Conservation (phyloP, 225 moss, liverwort and hornwort genomes). For the Physcomitrellopsis africana region DNA sequence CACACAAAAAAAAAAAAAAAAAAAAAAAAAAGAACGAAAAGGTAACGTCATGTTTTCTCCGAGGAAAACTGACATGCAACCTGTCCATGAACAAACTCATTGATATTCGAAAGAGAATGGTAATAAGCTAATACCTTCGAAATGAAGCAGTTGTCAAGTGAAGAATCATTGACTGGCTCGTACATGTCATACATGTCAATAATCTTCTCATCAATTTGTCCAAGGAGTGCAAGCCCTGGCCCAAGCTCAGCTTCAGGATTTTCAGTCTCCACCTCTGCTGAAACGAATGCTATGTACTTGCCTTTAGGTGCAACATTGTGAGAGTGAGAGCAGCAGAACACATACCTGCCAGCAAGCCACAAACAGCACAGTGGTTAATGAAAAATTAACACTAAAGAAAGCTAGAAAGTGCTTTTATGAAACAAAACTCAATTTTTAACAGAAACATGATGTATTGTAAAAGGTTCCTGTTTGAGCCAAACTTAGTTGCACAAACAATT, state of each 20-base stretch:
- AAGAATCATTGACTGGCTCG: constrained; percentile 71
- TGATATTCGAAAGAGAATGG: too few relatives aligned
- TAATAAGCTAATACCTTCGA: constrained; percentile 47
- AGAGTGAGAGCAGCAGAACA: constrained; percentile 78
- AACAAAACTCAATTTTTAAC: too few relatives aligned
- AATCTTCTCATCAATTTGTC: constrained; percentile 66
- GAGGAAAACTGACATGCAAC: too few relatives aligned
- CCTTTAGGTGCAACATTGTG: constrained; percentile 78
- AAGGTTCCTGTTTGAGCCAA: not conserved
- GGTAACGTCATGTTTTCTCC: too few relatives aligned
- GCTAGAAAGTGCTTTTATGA: too few relatives aligned
- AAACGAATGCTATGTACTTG: constrained; percentile 81
- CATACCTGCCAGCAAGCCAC: constrained; percentile 51
- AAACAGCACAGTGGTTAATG: not conserved
- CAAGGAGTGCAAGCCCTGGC: constrained; percentile 50
- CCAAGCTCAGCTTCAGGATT: constrained; percentile 57
- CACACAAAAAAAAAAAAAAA: too few relatives aligned
- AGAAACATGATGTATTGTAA: too few relatives aligned
- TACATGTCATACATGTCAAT: constrained; percentile 67
- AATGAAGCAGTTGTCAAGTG: constrained; percentile 64
- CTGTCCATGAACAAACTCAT: too few relatives aligned
- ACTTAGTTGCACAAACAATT: not conserved
- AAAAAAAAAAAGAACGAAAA: too few relatives aligned
- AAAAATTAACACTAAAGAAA: not conserved
- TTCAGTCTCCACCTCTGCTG: constrained; percentile 75